A percentile compares a stretch with the other conserved stretches of the same genome.
Evolutionary conservation across 371 early-diverging fungal species (phyloP).

Genomic region (Nosema muscidifuracis): DNA sequence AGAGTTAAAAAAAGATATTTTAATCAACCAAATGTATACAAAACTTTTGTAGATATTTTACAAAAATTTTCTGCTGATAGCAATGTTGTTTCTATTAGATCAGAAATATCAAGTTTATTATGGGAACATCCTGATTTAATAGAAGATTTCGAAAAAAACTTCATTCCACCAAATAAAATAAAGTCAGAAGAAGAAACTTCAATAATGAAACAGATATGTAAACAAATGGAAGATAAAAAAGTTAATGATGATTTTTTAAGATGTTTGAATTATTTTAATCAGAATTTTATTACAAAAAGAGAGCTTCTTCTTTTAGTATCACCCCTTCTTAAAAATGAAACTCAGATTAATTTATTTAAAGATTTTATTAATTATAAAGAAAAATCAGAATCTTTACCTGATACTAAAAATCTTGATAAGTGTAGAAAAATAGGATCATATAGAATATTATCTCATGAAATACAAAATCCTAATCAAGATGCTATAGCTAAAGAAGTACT

Average conservation of each 20-base stretch:
- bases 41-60: slow-evolving; percentile 56
- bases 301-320: slow-evolving; percentile 72
- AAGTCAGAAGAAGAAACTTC: slow-evolving; percentile 22
- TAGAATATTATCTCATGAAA: slow-evolving; percentile 46
- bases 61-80: slow-evolving; percentile 44
- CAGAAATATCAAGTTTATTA: slow-evolving; percentile 50
- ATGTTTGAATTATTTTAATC: slow-evolving; percentile 82
- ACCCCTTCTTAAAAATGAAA: slow-evolving; percentile 69
- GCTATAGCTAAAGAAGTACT: slow-evolving; percentile 78
- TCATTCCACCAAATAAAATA: slow-evolving; percentile 70
- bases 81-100: slow-evolving; percentile 41
- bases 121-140: slow-evolving; percentile 58
- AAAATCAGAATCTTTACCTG: slow-evolving; percentile 45
- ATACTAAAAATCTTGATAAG: slow-evolving; percentile 1
- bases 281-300: slow-evolving; percentile 76
- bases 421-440: slow-evolving; percentile 57
- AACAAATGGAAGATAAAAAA: slow-evolving; percentile 68
- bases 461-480: slow-evolving; percentile 69
- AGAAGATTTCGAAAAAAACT: slow-evolving; percentile 68
- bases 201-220: slow-evolving; percentile 56
- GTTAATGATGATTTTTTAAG: slow-evolving; percentile 91
- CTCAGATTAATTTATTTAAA: slow-evolving; percentile 84
- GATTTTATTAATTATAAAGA: slow-evolving; percentile 79
- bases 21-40: slow-evolving; percentile 53
- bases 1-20: slow-evolving; percentile 58